Evolutionary conservation across 208 protist genomes (phyloP), one percentile per base, ranked within the genome.

Genomic region (Wallacemonas sp.): DNA sequence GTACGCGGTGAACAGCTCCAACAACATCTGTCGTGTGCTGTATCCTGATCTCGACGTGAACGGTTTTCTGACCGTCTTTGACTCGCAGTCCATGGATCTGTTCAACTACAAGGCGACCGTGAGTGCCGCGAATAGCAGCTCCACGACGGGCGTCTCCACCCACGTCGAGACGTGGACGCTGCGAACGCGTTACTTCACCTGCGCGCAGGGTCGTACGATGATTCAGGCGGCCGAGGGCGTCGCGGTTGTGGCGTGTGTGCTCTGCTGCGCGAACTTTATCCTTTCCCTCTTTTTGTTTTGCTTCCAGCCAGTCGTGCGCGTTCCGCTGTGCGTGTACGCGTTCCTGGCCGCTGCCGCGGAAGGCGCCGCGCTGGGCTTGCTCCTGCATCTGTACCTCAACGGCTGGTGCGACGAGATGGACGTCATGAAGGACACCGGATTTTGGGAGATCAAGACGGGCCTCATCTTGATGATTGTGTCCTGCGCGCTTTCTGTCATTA

Each of bases 181-280:
- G 8, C 44, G 54, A 16, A 56, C 66, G 11, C 30, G 49, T 16
- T 86, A 86, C 70, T 89, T 89, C 30, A 54, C 57, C 12, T 86
- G 80, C 68, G 57, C 72, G 46, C 23, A 60, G 1, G 83, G 83
- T 5, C 80, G 75, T 44, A 67, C 72, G 36, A 56, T 72, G 36
- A 85, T 85, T 61, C 83, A 88, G 60, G 60, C 74, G 3, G 73
- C 77, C 23, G 79, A 88, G 56, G 83, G 79, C 30, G 47, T 80
- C 4, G 56, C 72, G 14, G 70, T 85, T 12, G 64, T 88, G 11
- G 69, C 73, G 6, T 74, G 64, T 55, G 72, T 83, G 30, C 68
- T 85, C 2, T 62, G 43, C 21, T 64, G 38, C 2, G 68, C 67
- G 0, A 85, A 85, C 57, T 41, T 88, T 19, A 38, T 83, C 17